Evolutionary conservation across 179 eudicot species (phyloP), one percentile per base, ranked within the genome.

Genomic region (Carnegiea gigantea): DNA sequence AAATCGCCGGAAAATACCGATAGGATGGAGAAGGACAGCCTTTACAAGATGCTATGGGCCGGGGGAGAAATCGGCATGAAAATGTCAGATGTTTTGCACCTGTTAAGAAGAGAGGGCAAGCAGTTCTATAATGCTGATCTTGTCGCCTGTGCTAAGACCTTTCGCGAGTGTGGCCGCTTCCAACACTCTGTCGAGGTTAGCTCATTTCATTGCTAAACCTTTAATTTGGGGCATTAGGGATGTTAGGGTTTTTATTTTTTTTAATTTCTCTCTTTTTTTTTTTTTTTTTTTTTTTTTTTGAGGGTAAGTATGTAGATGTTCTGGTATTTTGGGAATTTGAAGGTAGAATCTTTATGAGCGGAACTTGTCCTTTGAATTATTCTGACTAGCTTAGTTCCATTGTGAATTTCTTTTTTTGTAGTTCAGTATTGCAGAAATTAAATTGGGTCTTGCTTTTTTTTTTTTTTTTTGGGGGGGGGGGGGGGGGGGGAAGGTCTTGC

Each of bases 101-200:
- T 73, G 75, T 85, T 89, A 5, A 75, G 73, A 0, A 85, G 89
- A 57, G 86, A 87, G 46, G 85, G 92, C 48, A 80, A 75, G 48
- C 23, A 75, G 4, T 79, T 80, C 53, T 9, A 36, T 48, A 86
- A 83, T 11, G 2, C 23, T 17, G 87, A 85, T 79, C 88, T 93
- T 70, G 81, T 82, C 12, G 20, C 62, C 24, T 90, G 97, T 78
- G 43, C 92, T 62, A 83, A 80, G 77, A 87, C 86, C 21, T 88
- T 92, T 57, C 93, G 95, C 38, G 83, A 59, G 53, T 86, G 21
- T 71, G 79, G 86, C 9, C 84, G 77, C 30, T 83, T 80, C 68
- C 81, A 80, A 2, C 88, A 83, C 23, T 92, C 91, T 81, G 89
- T 92, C 62, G 85, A 93, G 93, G 95, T 93, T 57, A 17, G 48